Evolutionary conservation across 2,329 filamentous ascomycete species (phyloP), one percentile per base, ranked within the genome.

Genomic region (Colletotrichum filicis): DNA sequence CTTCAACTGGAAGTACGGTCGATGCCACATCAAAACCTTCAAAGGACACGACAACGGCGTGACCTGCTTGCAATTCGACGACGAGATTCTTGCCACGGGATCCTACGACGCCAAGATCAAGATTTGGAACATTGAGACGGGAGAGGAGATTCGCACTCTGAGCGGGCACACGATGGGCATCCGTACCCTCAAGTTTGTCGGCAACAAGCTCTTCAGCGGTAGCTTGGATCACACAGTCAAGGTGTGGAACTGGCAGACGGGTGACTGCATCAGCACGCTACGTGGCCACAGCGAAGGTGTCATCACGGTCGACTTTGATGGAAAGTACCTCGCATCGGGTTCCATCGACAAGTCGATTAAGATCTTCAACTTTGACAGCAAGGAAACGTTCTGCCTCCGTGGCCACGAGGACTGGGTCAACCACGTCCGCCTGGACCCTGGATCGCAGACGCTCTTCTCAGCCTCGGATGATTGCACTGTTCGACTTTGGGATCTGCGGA

Each of bases 381-480:
- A 94, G 80, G 92, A 94, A 66, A 93, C 92, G 0, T 97, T 93
- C 77, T 89, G 91, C 64, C 87, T 99, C 14, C 91, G 92, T 28
- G 96, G 95, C 9, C 97, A 99, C 80, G 91, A 88, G 0, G 95
- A 98, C 81, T 98, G 96, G 94, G 95, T 99, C 78, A 99, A 99
- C 83, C 92, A 94, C n/a, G 96, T 98, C 37, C 93, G 93, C 76
- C 90, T 99, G 49, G 95, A 99, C 81, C 89, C 92, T 0, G 85
- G 89, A 1, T 97, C 94, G 11, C 92, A 94, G 16, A 98, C 95
- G 0, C 88, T 98, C 4, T 93, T 98, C 79, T 98, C 96, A 0
- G 95, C 95, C 1, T 98, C 95, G 0, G 97, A 99, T 80, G 97
- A 99, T 81, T 93, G 95, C 79, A 97, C 94, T 0, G 91, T 97